Evolutionary conservation across 352 stramenopile species (phyloP), one percentile per base, ranked within the genome.

Genomic region (Pythium rhizo-oryzae): DNA sequence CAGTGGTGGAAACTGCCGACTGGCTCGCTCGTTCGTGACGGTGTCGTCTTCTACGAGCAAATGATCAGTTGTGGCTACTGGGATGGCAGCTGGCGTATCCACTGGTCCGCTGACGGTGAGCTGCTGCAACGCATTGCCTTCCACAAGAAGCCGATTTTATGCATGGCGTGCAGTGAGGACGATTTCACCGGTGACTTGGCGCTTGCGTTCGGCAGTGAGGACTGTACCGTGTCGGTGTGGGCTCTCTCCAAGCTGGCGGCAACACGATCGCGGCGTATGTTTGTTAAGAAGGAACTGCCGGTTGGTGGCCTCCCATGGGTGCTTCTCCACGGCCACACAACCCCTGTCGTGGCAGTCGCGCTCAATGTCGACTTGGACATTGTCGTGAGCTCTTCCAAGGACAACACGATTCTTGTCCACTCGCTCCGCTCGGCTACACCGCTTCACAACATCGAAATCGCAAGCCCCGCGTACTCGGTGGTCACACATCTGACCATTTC

Each of bases 11-110:
- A 91, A 51, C 76, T 95, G 23, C 87, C 87, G 21, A 74, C 80
- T 8, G 86, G 86, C 16, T 93, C 85, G 23, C 71, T 91, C 12
- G 85, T 91, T 41, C 84, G 76, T 52, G 85, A 93, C 66, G 85
- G 87, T 37, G 83, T 95, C 16, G 87, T 95, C 44, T 95, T 93
- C 55, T 95, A 95, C 65, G 87, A 95, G 70, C 87, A 95, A 58
- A 95, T 95, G 87, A 93, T 95, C 63, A 95, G 87, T 72, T 95
- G 85, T 61, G 87, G 87, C 9, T 94, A 94, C 66, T 96, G 86
- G 84, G 87, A 96, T 72, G 87, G 87, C 16, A 94, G 87, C 55
- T 96, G 87, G 87, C 84, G 87, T 4, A 96, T 96, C 43, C 85
- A 94, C 62, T 96, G 87, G 87, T 91, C 87, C 43, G 86, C 82